Percentiles rank a stretch among this genome's conserved stretches.
Conservation (phyloP, 2,329 filamentous ascomycete genomes). For the Monosporascus ibericus region DNA sequence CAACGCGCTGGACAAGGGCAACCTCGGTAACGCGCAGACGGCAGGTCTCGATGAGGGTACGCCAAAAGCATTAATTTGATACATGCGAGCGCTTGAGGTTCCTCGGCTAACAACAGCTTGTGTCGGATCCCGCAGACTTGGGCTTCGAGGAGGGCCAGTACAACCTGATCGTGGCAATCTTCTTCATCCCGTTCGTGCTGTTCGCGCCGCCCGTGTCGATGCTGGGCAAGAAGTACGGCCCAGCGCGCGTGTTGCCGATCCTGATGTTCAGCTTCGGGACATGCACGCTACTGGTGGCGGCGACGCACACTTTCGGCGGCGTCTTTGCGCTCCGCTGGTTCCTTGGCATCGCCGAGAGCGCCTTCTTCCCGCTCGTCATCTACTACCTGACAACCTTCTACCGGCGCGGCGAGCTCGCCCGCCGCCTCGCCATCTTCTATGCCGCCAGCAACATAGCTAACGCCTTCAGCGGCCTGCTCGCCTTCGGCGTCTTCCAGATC, state of each 20-base stretch:
- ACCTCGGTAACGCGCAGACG: constrained; percentile 52
- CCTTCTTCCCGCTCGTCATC: constrained; percentile 63
- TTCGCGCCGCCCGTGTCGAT: constrained; percentile 61
- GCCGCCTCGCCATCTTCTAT: constrained; percentile 68
- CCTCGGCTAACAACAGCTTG: background rate
- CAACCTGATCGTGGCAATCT: constrained; percentile 63
- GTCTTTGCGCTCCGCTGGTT: constrained; percentile 65
- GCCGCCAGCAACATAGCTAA: constrained; percentile 69
- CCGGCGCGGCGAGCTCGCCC: constrained; percentile 62
- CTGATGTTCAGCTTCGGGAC: constrained; percentile 64
- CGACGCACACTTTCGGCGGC: constrained; percentile 54
- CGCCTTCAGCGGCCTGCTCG: constrained; percentile 41
- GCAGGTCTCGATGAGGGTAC: constrained; percentile 37
- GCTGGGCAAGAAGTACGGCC: constrained; percentile 62
- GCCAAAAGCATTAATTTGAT: background rate
- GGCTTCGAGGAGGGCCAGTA: constrained; percentile 58
- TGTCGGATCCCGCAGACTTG: constrained; percentile 34
- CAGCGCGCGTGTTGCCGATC: constrained; percentile 53
- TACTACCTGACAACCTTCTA: constrained; percentile 60
- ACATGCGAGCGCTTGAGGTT: background rate
- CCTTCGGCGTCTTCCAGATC: constrained; percentile 45
- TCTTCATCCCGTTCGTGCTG: constrained; percentile 68
- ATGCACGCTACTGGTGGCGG: constrained; percentile 54
- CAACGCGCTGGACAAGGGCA: constrained; percentile 44
- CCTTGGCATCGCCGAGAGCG: constrained; percentile 61